Base-by-base conservation (phyloP, 2,329 filamentous ascomycete species). In the Ceratocystis variospora region DNA sequence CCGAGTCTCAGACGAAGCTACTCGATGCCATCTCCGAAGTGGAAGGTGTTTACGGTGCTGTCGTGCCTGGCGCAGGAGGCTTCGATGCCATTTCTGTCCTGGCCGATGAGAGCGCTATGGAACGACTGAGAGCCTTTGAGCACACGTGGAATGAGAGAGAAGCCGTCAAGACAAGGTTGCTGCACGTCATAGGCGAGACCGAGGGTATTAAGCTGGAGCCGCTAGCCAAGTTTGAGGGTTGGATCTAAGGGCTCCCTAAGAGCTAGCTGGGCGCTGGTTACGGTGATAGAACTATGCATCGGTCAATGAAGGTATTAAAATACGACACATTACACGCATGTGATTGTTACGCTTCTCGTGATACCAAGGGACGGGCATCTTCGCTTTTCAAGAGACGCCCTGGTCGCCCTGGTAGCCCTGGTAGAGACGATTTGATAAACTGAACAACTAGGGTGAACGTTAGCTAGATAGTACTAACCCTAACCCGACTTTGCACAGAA, bases 61-160 rank as follows among this genome's bases (percentile, higher is more conserved):
- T 97, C 0, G 94, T 96, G 0, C 94, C 94, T 0, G 94, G 94
- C 0, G 94, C 94, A 0, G 94, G 94, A 8, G 94, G 94, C 0
- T 96, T 89, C 72, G 94, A 99, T 78, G 94, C 94, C 1, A 81
- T 96, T 66, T 88, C 87, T 0, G 75, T 99, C 68, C 75, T 99
- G 68, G 83, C 96, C 70, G 81, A 82, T 71, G 89, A 96, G 71
- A 85, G 88, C 64, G 80, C 79, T 12, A 15, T 63, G 45, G 81
- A 80, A 62, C 89, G 89, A 1, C 75, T 97, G 25, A 79, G 82
- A 69, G 75, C 77, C 55, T 85, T 90, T 55, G 75, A 96, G 67
- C 77, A 77, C 22, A 76, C 77, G 31, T 97, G 90, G 87, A 85
- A 79, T 68, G 77, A 81, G 70, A 68, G 62, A 4, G 31, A 67